Evolutionary conservation across 176 grass and related monocot species (phyloP), one percentile per base, ranked within the genome.

Genomic region (Secale cereale): DNA sequence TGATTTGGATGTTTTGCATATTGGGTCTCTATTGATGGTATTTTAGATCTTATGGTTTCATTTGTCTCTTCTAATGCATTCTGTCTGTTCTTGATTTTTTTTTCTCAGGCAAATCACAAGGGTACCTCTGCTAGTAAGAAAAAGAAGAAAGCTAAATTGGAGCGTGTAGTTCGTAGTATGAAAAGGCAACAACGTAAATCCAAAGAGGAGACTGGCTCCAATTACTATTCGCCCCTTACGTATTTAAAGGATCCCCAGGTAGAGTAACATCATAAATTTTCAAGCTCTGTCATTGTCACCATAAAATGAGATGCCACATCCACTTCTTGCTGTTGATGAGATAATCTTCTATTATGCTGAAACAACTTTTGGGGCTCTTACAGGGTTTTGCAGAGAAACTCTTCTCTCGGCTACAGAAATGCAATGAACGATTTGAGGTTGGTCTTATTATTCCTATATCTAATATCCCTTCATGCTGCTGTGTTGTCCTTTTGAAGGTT

Each of bases 81-180:
- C n/a, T 71, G 27, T 25, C 36, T 81, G 79, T 84, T 82, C 6
- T 85, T 74, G 40, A 26, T 82, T 67, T 78, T 29, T 9, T 67
- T 82, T 65, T 81, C 17, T 25, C 56, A 98, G 96, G 91, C 96
- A 90, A 89, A 92, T 77, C 84, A 95, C 76, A 95, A 95, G 60
- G 96, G 96, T 32, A 95, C 96, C 27, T 25, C 32, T 86, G 87
- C 96, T 40, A 98, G 93, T 86, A 98, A 95, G 89, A 98, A 98
- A 92, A 98, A 95, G 85, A 98, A 98, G 93, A 93, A 95, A 70
- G 93, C 96, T 72, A 98, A 98, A 90, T 89, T 98, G 63, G 86
- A 98, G 74, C 89, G 93, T 35, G 91, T 89, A 16, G 50, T 98
- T 36, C 93, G 96, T 73, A 98, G 91, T 85, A 94, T 98, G 89